A percentile compares a stretch with the other conserved stretches of the same genome.
phyloP scores from a whole-genome alignment of 2,329 filamentous ascomycete species.

The Byssoonygena ceratinophila region DNA sequence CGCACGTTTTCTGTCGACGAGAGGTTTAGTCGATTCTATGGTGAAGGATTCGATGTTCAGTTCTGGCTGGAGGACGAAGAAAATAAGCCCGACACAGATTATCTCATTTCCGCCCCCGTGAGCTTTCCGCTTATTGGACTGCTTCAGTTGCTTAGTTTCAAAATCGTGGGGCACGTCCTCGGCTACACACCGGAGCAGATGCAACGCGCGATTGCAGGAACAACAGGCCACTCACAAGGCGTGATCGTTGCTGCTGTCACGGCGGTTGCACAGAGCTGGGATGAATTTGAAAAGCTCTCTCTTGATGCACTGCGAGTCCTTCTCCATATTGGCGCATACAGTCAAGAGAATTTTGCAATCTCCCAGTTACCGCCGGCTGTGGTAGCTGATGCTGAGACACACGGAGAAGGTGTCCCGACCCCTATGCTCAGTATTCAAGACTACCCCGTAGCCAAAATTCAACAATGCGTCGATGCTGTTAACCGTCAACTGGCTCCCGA shows the following conservation, averaged over 20 bases:
- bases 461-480: no score
- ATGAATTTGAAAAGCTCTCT: constrained; percentile 55
- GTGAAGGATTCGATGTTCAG: constrained; percentile 72
- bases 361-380: no score
- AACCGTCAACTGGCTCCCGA: no score
- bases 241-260: not conserved
- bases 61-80: constrained; percentile 84
- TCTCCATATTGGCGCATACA: no score
- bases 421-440: no score
- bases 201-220: not conserved
- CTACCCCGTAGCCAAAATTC: no score
- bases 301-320: no score
- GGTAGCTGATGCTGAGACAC: no score
- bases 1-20: constrained; percentile 79
- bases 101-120: constrained; percentile 86
- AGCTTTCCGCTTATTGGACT: constrained; percentile 93
- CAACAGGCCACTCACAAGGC: constrained; percentile 14
- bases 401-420: no score
- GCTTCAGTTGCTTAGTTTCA: constrained; percentile 90
- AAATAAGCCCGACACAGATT: constrained; percentile 83
- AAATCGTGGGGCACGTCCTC: constrained; percentile 81
- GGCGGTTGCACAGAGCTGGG: constrained; percentile 42
- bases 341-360: no score
- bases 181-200: constrained; percentile 36
- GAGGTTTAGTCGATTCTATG: constrained; percentile 65